Conservation (phyloP, 192 early-diverging fungal genomes). For the Blastocladiella britannica region DNA sequence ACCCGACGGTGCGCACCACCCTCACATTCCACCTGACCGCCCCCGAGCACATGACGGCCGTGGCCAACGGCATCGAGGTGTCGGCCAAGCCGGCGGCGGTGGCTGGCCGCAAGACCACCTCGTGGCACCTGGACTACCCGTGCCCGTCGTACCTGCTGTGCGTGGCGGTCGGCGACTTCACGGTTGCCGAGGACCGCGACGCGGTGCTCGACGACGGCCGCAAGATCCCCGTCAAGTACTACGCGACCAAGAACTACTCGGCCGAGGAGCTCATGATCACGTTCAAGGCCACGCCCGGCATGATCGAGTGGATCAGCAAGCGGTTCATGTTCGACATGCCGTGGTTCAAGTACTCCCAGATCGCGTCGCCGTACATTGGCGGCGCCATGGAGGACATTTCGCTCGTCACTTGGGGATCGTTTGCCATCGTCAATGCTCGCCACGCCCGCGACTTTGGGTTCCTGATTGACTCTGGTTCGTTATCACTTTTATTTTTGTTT, state of each 20-base stretch:
- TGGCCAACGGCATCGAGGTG: constrained; percentile 23
- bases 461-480: constrained; percentile 13
- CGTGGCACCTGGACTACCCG: constrained; percentile 15
- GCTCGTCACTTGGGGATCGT: constrained; percentile 24
- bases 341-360: constrained; percentile 32
- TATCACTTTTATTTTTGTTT: too few relatives aligned
- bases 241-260: constrained; percentile 14
- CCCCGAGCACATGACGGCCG: constrained; percentile 11
- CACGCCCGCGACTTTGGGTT: constrained; percentile 10
- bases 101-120: constrained; percentile 13
- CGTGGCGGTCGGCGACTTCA: constrained; percentile 26
- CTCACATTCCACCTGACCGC: constrained; percentile 21
- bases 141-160: constrained; percentile 30
- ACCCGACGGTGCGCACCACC: constrained; percentile 20
- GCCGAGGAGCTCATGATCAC: constrained; percentile 17
- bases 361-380: constrained; percentile 11
- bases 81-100: constrained; percentile 7
- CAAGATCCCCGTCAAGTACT: constrained; percentile 24
- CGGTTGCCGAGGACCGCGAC: constrained; percentile 16
- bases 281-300: constrained; percentile 21
- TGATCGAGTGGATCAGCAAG: constrained; percentile 26
- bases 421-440: constrained; percentile 14
- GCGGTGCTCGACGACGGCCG: too few relatives aligned
- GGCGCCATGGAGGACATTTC: constrained; percentile 39
- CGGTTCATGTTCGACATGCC: constrained; percentile 22